These are phyloP conservation scores for Pleurotus cornucopiae DNA, from an alignment of 768 basidiomycete genomes.

Conservation along the genomic window DNA sequence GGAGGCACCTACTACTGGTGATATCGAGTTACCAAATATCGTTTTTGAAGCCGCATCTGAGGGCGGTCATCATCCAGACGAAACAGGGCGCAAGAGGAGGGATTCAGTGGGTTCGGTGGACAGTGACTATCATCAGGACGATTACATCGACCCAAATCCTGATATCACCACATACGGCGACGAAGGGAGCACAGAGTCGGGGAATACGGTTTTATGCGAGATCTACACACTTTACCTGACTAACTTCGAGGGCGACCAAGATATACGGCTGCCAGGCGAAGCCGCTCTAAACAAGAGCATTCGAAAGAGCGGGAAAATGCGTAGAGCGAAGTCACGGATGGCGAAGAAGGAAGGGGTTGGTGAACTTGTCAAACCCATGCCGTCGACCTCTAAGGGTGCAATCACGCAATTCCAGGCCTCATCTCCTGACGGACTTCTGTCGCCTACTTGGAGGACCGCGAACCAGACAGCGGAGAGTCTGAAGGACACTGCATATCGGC, in stretches of 20 bases:
- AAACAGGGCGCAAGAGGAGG: background rate
- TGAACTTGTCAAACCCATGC: background rate
- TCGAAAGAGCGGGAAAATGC: slow-evolving; percentile 57
- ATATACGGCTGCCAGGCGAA: slow-evolving; percentile 55
- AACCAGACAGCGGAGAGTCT: background rate
- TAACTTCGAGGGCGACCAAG: slow-evolving; percentile 76
- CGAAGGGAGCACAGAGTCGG: slow-evolving; percentile 17
- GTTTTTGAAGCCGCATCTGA: background rate
- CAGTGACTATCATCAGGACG: background rate
- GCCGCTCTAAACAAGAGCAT: slow-evolving; percentile 44
- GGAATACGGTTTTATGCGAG: slow-evolving; percentile 33
- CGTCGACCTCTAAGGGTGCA: background rate
- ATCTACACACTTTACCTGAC: slow-evolving; percentile 61
- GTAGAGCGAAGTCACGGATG: slow-evolving; percentile 31
- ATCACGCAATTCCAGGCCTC: too few species aligned
- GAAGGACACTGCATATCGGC: background rate
- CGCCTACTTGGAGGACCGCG: background rate
- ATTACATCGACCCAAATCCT: slow-evolving; percentile 32
- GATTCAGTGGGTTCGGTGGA: background rate
- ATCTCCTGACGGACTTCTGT: background rate
- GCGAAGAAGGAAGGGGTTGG: slow-evolving; percentile 3
- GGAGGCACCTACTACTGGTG: background rate
- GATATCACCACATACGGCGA: slow-evolving; percentile 32
- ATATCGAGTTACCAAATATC: background rate
- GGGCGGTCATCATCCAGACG: background rate